Base-by-base conservation (phyloP, 345 rosid species). In the Balakata baccata region DNA sequence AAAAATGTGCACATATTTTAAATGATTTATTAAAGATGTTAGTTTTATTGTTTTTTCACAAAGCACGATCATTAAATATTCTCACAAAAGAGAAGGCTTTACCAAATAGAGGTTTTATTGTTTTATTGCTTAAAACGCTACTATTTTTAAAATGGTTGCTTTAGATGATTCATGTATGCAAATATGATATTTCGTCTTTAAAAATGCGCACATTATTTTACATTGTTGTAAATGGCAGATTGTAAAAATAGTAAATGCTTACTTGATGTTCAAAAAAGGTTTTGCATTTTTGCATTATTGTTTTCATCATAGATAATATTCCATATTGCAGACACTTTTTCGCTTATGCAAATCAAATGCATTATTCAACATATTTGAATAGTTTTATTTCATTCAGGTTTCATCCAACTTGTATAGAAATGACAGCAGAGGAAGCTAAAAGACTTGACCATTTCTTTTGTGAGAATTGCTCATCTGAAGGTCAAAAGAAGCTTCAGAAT, bases 401-500 rank as follows among this genome's bases (percentile, higher is more conserved):
- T 84, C 99, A 95, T 77, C 99, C 99, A 84, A 80, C 86, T 85
- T 95, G 99, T 89, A 92, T 95, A 84, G 92, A 91, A 82, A 87
- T 88, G 85, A 86, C 89, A 4, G 85, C 74, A 52, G 98, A 92
- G 86, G 96, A 88, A 76, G 97, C 98, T 57, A 81, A 88, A 78
- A 84, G 85, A 80, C 90, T 89, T 0, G 96, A 91, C 53, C 93
- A 89, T 75, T 95, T 89, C 87, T 95, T 77, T 82, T 95, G 99
- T 68, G 91, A 89, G 84, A 88, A 78, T 63, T 95, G 99, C 75
- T 87, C 94, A 38, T 73, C 92, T 39, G 88, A 88, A 82, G 73
- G 87, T 72, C 87, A 89, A 66, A 87, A 86, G 71, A 80, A 83
- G 79, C 77, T 90, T 87, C 86, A 85, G 69, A 89, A 86, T 75